phyloP scores from a whole-genome alignment of 345 rosid genomes.

The Bruguiera parviflora region DNA sequence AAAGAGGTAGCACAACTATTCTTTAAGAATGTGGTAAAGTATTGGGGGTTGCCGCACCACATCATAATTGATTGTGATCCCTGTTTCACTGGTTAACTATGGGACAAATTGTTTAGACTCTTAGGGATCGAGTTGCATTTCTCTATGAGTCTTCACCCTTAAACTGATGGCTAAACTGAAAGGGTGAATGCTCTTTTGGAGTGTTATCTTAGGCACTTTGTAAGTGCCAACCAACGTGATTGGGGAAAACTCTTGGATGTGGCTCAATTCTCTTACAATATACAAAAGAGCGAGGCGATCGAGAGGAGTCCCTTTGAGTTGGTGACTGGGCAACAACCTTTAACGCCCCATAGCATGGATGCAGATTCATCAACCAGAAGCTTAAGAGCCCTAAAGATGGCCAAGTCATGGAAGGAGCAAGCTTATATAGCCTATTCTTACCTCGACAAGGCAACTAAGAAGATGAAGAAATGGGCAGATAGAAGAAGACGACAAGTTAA shows the following conservation, averaged over 20 bases:
- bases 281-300: not conserved
- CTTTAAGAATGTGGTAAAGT: not conserved
- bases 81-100: not conserved
- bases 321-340: not conserved
- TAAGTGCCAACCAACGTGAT: not conserved
- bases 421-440: too few relatives aligned
- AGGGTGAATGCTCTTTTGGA: too few relatives aligned
- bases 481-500: too few relatives aligned
- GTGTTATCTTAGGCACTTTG: too few relatives aligned
- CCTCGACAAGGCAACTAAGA: too few relatives aligned
- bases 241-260: not conserved
- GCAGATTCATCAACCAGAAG: not conserved
- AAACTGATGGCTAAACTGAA: too few relatives aligned
- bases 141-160: too few relatives aligned
- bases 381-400: too few relatives aligned
- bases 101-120: not conserved
- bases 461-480: too few relatives aligned
- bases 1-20: not conserved
- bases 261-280: slow-evolving; percentile 12
- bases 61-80: not conserved
- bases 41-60: not conserved
- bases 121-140: too few relatives aligned
- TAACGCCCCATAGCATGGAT: not conserved
- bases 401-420: too few relatives aligned
- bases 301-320: not conserved